Evolutionary conservation across 441 rosid species (phyloP).

Genomic region (Pelargonium myrrhifolium): DNA sequence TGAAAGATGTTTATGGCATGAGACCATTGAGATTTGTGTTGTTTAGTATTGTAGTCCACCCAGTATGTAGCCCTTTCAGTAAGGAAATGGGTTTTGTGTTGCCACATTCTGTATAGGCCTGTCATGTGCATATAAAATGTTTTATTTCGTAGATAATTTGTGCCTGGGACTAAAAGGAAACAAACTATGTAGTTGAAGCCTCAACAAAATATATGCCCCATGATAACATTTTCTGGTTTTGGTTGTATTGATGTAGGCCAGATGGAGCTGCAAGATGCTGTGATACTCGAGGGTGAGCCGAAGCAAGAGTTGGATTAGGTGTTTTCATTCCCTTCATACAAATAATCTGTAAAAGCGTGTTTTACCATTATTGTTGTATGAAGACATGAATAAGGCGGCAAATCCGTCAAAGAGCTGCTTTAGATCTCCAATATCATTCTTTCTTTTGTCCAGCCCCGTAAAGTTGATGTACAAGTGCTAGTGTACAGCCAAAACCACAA

Average conservation of each 20-base stretch:
- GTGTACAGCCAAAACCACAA: conserved; percentile 15
- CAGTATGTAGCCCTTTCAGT: too few species aligned
- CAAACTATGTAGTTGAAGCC: neutral
- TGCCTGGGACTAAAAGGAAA: neutral
- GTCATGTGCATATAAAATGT: neutral
- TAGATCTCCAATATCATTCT: conserved; percentile 15
- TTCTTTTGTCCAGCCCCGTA: neutral
- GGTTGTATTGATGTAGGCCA: conserved; percentile 33
- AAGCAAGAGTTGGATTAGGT: conserved; percentile 19
- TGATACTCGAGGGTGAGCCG: conserved; percentile 35
- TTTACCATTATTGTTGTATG: conserved; percentile 8
- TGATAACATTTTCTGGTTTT: neutral
- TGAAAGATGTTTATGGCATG: neutral
- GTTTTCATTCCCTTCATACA: conserved; percentile 12
- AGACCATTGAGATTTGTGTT: neutral
- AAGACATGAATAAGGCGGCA: conserved; percentile 25
- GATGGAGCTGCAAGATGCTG: conserved; percentile 45
- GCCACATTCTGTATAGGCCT: neutral
- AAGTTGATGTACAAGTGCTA: conserved; percentile 15
- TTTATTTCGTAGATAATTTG: neutral
- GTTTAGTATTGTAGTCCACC: too few species aligned
- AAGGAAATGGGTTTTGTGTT: too few species aligned
- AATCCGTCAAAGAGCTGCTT: conserved; percentile 12
- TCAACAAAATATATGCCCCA: too few species aligned
- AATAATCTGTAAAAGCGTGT: conserved; percentile 4